Evolutionary conservation across 73 alveolate genomes (phyloP).

Genomic region (Breviolum minutum): DNA sequence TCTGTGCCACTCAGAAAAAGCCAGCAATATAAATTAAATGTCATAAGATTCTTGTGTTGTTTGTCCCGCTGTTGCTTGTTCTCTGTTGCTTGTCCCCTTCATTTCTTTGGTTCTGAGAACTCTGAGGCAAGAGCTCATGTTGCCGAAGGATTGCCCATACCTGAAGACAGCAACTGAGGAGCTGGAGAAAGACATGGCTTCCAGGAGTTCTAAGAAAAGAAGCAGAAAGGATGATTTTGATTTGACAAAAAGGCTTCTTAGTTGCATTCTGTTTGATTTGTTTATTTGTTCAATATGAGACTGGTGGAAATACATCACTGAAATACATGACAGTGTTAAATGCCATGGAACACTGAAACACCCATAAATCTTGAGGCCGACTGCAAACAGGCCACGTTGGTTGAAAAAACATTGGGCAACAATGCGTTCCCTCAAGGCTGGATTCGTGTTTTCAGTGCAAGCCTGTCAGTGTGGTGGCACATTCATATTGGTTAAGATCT

Average conservation of each 20-base stretch:
- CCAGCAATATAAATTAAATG: not conserved
- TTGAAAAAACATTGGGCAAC: not conserved
- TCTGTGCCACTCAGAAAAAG: not conserved
- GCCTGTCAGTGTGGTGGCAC: too few relatives aligned
- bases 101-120: not conserved
- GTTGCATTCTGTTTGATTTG: not conserved
- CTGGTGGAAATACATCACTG: not conserved
- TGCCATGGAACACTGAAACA: too few relatives aligned
- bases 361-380: not conserved
- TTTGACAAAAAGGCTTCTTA: not conserved
- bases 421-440: constrained; percentile 1
- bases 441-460: not conserved
- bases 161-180: not conserved
- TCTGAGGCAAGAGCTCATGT: not conserved
- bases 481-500: not conserved
- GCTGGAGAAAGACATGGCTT: not conserved
- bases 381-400: not conserved
- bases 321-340: not conserved
- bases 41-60: too few relatives aligned
- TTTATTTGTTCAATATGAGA: not conserved
- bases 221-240: not conserved
- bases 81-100: not conserved
- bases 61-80: not conserved
- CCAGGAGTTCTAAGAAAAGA: not conserved
- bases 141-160: constrained; percentile 13